A percentile compares a stretch with the other conserved stretches of the same genome.
phyloP scores from a whole-genome alignment of 371 early-diverging fungal species.

The Lichtheimia ramosa region DNA sequence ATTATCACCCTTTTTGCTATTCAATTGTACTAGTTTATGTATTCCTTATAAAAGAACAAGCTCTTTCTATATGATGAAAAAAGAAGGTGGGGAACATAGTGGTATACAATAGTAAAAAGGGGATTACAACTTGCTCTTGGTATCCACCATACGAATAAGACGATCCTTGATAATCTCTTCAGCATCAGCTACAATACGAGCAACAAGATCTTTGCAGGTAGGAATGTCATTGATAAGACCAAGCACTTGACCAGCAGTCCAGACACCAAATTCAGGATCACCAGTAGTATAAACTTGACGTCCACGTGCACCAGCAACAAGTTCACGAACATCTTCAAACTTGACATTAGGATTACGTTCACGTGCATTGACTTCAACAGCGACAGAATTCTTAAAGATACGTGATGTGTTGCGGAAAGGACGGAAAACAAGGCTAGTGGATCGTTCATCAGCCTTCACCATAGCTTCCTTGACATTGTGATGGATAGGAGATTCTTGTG shows the following conservation, averaged over 20 bases:
- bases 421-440: slow-evolving; percentile 71
- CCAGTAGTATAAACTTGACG: slow-evolving; percentile 69
- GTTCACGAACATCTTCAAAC: slow-evolving; percentile 68
- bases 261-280: slow-evolving; percentile 72
- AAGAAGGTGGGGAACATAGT: too few species aligned
- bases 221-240: slow-evolving; percentile 80
- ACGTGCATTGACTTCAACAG: slow-evolving; percentile 67
- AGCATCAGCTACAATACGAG: slow-evolving; percentile 62
- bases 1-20: neutral
- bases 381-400: slow-evolving; percentile 75
- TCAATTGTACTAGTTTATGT: neutral
- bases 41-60: neutral
- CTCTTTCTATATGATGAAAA: too few species aligned
- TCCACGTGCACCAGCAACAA: slow-evolving; percentile 74
- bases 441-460: slow-evolving; percentile 68
- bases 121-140: slow-evolving; percentile 7
- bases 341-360: slow-evolving; percentile 61
- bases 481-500: slow-evolving; percentile 74
- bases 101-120: too few species aligned
- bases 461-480: slow-evolving; percentile 74
- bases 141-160: slow-evolving; percentile 17
- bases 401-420: slow-evolving; percentile 81
- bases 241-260: slow-evolving; percentile 76
- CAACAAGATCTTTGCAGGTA: slow-evolving; percentile 64
- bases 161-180: slow-evolving; percentile 49